phyloP scores from a whole-genome alignment of 345 rosid genomes.

The Salix dunnii region DNA sequence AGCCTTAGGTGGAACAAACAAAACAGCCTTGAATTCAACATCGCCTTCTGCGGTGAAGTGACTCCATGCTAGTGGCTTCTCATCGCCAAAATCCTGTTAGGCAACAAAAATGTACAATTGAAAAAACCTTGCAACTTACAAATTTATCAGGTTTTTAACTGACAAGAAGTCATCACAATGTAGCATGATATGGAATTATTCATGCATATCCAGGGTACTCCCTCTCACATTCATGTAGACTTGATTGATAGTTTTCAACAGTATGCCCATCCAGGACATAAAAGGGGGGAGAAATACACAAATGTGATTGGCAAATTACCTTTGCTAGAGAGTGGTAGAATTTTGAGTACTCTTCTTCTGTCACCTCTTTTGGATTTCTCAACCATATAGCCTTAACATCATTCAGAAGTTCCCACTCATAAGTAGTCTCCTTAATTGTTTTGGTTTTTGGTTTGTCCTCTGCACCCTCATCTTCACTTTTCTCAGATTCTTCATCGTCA shows the following conservation, averaged over 20 bases:
- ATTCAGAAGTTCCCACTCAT: conserved; percentile 91
- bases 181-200: neutral
- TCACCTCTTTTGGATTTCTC: conserved; percentile 92
- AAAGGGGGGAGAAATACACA: neutral
- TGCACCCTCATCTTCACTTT: conserved; percentile 61
- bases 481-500: conserved; percentile 64
- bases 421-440: conserved; percentile 70
- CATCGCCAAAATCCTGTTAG: conserved; percentile 74
- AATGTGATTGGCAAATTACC: conserved; percentile 37
- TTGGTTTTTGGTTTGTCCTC: conserved; percentile 81
- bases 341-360: conserved; percentile 85
- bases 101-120: conserved; percentile 9
- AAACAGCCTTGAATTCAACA: conserved; percentile 89
- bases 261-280: no score
- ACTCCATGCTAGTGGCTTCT: conserved; percentile 90
- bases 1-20: conserved; percentile 96
- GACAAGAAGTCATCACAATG: neutral
- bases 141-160: neutral
- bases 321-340: conserved; percentile 83
- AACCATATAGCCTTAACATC: conserved; percentile 98
- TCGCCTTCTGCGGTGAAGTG: conserved; percentile 97
- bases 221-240: no score
- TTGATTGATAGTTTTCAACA: no score
- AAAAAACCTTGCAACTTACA: conserved; percentile 4
- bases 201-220: no score